A percentile compares a stretch with the other conserved stretches of the same genome.
phyloP scores from a whole-genome alignment of 768 basidiomycete species.

The Lenzites betulinus region DNA sequence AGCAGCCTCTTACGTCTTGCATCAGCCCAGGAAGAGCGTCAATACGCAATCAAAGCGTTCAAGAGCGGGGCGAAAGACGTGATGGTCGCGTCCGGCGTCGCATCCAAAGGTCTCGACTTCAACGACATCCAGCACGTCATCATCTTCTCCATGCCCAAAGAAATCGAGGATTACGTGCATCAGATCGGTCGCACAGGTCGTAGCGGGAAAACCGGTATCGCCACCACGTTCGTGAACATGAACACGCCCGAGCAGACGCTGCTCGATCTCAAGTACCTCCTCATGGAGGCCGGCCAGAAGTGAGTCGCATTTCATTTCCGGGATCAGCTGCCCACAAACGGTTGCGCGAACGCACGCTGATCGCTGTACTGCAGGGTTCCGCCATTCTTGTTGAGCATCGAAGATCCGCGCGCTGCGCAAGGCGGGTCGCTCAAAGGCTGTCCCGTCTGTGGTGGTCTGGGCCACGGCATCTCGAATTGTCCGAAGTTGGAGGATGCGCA shows the following conservation, averaged over 20 bases:
- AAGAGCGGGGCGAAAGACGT: constrained; percentile 98
- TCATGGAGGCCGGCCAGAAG: constrained; percentile 99
- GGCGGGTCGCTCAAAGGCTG: constrained; percentile 84
- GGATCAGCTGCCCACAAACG: background rate
- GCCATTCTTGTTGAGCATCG: constrained; percentile 85
- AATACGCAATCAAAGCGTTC: constrained; percentile 98
- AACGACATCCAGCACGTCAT: constrained; percentile 99
- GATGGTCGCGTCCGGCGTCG: constrained; percentile 98
- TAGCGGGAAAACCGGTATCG: constrained; percentile 97
- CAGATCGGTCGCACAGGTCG: constrained; percentile 98
- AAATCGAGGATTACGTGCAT: constrained; percentile 99
- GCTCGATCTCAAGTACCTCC: constrained; percentile 92
- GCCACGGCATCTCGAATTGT: constrained; percentile 92
- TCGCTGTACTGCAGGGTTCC: constrained; percentile 66
- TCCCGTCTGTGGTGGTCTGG: constrained; percentile 95
- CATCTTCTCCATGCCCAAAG: constrained; percentile 99
- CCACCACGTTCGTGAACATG: constrained; percentile 99
- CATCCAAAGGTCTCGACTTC: constrained; percentile 98
- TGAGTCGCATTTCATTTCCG: constrained; percentile 39
- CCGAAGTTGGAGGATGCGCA: constrained; percentile 96
- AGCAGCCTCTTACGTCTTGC: background rate
- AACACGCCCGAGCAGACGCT: constrained; percentile 95
- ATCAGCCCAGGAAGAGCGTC: constrained; percentile 94
- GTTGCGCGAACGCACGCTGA: background rate
- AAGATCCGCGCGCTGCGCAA: constrained; percentile 84